phyloP scores from a whole-genome alignment of 2,329 filamentous ascomycete genomes.

The Achaetomium macrosporum region DNA sequence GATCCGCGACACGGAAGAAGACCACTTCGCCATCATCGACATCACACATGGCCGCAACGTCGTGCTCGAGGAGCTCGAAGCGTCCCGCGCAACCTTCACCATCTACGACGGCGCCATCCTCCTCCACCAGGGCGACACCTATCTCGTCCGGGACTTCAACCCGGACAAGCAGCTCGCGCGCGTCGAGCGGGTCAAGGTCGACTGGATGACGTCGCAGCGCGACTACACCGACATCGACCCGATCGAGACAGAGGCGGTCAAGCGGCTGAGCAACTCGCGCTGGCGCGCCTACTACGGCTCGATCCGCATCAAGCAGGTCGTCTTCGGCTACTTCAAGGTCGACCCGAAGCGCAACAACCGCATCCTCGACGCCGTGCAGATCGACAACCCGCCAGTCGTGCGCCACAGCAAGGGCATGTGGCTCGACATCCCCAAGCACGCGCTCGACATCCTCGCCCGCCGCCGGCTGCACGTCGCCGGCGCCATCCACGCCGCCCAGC shows the following conservation, averaged over 20 bases:
- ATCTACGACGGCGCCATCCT: conserved; percentile 97
- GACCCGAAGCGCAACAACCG: conserved; percentile 63
- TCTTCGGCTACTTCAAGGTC: conserved; percentile 98
- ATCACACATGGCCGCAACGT: conserved; percentile 74
- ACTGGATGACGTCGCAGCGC: conserved; percentile 90
- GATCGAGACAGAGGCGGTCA: conserved; percentile 82
- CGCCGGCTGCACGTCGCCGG: conserved; percentile 74
- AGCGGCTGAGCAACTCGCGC: conserved; percentile 56
- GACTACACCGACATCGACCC: conserved; percentile 95
- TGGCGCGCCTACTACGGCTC: conserved; percentile 77
- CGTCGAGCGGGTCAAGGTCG: conserved; percentile 82
- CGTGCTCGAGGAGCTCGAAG: conserved; percentile 92
- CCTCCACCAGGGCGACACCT: conserved; percentile 89
- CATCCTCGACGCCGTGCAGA: conserved; percentile 84
- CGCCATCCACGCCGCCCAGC: conserved; percentile 90
- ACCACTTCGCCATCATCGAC: conserved; percentile 92
- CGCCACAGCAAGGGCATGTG: conserved; percentile 86
- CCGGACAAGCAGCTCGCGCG: conserved; percentile 76
- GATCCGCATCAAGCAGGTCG: conserved; percentile 79
- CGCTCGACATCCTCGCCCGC: conserved; percentile 70
- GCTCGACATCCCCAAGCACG: conserved; percentile 79
- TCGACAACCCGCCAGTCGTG: conserved; percentile 88
- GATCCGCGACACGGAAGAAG: conserved; percentile 81
- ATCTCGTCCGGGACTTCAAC: conserved; percentile 83
- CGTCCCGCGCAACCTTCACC: conserved; percentile 89